These are phyloP conservation scores for Thuidium tamariscinum DNA, from an alignment of 225 moss, liverwort and hornwort species.

Conservation along the genomic window DNA sequence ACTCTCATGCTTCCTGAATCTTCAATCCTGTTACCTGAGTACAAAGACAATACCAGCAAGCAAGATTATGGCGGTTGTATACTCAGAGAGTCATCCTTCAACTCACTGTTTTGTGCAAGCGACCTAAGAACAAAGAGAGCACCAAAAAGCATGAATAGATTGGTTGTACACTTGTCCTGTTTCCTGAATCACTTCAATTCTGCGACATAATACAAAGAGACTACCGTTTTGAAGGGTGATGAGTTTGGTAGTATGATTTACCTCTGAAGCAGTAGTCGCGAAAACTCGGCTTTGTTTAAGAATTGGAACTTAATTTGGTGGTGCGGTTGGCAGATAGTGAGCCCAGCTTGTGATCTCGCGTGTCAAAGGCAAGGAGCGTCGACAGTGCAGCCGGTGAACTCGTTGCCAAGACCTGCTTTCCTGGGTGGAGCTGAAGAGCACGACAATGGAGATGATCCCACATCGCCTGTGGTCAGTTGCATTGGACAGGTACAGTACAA, in stretches of 20 bases:
- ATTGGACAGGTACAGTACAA: conserved; percentile 32
- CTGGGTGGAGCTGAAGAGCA: conserved; percentile 18
- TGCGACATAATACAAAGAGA: background rate
- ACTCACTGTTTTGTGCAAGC: background rate
- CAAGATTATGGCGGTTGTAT: background rate
- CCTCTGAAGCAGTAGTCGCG: background rate
- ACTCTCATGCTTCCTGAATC: background rate
- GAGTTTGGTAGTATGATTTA: background rate
- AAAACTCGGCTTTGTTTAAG: background rate
- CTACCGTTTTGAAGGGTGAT: background rate
- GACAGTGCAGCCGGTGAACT: conserved; percentile 32
- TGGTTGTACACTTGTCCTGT: background rate
- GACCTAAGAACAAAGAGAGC: background rate
- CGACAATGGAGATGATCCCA: conserved; percentile 28
- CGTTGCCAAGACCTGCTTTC: conserved; percentile 22
- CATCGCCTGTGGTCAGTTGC: conserved; percentile 41
- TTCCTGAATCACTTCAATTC: background rate
- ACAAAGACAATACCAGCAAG: background rate
- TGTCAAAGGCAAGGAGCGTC: conserved; percentile 22
- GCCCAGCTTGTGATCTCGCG: conserved; percentile 16
- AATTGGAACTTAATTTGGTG: background rate
- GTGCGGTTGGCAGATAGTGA: conserved; percentile 30
- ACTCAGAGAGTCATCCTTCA: background rate
- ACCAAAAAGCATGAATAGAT: no score
- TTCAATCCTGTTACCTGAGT: background rate